phyloP scores from a whole-genome alignment of 78 protist genomes.

The Polysphondylium violaceum region DNA sequence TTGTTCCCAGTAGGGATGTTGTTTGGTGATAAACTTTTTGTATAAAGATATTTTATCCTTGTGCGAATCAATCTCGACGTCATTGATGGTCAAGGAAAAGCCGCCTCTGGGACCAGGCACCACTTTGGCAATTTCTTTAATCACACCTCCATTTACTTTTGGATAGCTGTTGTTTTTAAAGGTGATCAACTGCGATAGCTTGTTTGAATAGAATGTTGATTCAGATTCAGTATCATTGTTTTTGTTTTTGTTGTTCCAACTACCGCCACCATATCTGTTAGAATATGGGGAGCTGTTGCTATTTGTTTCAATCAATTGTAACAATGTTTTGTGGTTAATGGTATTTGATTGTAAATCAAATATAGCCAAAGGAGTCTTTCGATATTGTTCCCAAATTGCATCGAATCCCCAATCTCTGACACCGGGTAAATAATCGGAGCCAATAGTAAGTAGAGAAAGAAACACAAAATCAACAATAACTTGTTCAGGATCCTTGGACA shows the following conservation, averaged over 20 bases:
- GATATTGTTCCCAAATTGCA: not conserved
- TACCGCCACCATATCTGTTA: not conserved
- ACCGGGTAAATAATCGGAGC: constrained; percentile 10
- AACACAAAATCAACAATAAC: constrained; percentile 12
- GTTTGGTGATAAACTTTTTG: no score
- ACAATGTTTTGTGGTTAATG: not conserved
- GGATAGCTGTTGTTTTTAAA: no score
- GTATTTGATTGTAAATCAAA: not conserved
- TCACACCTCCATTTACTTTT: no score
- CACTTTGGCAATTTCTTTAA: no score
- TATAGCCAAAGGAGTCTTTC: not conserved
- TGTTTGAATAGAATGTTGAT: no score
- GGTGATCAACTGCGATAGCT: no score
- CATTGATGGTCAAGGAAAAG: no score
- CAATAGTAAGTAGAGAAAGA: not conserved
- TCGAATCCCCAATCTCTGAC: not conserved
- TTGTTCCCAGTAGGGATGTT: no score
- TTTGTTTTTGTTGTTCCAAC: not conserved
- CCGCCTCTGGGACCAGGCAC: no score
- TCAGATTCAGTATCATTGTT: no score
- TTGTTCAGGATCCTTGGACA: not conserved
- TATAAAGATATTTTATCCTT: no score
- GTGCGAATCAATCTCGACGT: no score
- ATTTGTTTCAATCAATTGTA: not conserved
- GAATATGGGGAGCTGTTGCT: not conserved